phyloP scores from a whole-genome alignment of 2,329 filamentous ascomycete genomes.

The Fusarium sublunatum region DNA sequence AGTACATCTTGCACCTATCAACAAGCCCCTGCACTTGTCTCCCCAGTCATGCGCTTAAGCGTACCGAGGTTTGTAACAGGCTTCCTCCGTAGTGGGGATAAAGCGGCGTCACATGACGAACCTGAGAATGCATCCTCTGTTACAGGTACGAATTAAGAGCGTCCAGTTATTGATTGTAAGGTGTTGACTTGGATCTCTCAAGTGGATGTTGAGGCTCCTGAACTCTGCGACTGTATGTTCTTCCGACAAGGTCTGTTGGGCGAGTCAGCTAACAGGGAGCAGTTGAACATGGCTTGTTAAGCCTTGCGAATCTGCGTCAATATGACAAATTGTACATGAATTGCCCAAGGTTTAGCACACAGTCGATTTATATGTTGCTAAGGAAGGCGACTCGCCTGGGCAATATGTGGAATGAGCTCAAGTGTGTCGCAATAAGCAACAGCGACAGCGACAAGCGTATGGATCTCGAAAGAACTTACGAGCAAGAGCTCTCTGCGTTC shows the following conservation, averaged over 20 bases:
- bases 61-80: neutral
- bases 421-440: neutral
- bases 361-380: neutral
- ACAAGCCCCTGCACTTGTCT: neutral
- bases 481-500: neutral
- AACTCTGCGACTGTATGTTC: neutral
- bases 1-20: neutral
- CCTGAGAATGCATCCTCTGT: neutral
- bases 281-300: neutral
- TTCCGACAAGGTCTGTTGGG: neutral
- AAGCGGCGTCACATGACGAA: neutral
- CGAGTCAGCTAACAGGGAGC: neutral
- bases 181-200: neutral
- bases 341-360: neutral
- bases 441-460: neutral
- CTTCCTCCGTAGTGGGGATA: too few relatives aligned
- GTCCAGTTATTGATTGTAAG: neutral
- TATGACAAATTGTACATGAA: conserved; percentile 1
- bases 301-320: neutral
- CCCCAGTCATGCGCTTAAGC: neutral
- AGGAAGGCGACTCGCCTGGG: neutral
- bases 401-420: neutral
- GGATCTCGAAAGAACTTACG: neutral
- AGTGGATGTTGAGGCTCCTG: conserved; percentile 2
- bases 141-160: neutral